Percentiles rank a stretch among this genome's conserved stretches.
Conservation (phyloP, 2,329 filamentous ascomycete genomes). For the Aspergillus tanneri region DNA sequence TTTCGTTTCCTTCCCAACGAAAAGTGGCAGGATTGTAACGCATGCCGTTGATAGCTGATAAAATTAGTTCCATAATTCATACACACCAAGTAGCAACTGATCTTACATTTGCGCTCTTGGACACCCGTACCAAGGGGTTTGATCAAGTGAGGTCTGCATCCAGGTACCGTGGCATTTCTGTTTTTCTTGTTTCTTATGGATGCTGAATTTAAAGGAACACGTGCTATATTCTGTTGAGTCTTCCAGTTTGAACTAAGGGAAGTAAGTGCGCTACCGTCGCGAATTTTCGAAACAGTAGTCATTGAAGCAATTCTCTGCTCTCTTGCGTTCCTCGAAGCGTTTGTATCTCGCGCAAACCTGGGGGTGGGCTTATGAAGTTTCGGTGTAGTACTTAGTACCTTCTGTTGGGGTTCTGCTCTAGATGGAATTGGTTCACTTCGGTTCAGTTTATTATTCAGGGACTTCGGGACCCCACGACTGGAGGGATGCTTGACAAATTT, state of each 20-base stretch:
- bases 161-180: conserved; percentile 34
- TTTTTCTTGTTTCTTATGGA: conserved; percentile 48
- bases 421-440: conserved; percentile 37
- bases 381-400: conserved; percentile 58
- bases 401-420: conserved; percentile 47
- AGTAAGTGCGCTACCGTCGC: conserved; percentile 48
- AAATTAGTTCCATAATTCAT: conserved; percentile 4
- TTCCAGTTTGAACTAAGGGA: conserved; percentile 61
- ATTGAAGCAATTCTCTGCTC: conserved; percentile 58
- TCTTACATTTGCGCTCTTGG: conserved; percentile 77
- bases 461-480: conserved; percentile 66
- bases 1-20: conserved; percentile 96
- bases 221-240: conserved; percentile 52
- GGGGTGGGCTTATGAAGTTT: conserved; percentile 54
- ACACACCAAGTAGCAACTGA: conserved; percentile 5
- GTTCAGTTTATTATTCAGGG: conserved; percentile 53
- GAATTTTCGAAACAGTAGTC: conserved; percentile 35
- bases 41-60: conserved; percentile 74
- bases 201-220: conserved; percentile 52
- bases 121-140: conserved; percentile 72
- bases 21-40: conserved; percentile 85
- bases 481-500: conserved; percentile 79
- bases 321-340: conserved; percentile 63
- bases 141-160: conserved; percentile 78
- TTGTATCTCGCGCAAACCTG: conserved; percentile 65